phyloP scores from a whole-genome alignment of 2,329 filamentous ascomycete genomes.

The Apiospora aurea region DNA sequence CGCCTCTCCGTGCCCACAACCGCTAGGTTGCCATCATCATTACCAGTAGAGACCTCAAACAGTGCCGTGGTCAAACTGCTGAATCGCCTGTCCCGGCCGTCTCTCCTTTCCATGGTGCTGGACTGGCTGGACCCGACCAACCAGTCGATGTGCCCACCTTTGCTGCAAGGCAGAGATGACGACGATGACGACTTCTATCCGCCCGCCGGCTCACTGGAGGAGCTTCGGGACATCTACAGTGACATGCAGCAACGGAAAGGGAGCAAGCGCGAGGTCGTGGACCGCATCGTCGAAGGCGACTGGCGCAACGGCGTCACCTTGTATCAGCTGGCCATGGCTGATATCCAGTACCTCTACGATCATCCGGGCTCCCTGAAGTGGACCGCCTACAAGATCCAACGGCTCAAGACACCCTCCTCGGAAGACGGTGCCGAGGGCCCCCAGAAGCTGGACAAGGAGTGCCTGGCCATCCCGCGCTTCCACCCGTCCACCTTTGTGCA shows the following conservation, averaged over 20 bases:
- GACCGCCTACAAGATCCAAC: slow-evolving; percentile 67
- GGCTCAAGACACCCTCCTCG: slow-evolving; percentile 50
- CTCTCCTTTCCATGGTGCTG: slow-evolving; percentile 74
- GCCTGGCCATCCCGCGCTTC: slow-evolving; percentile 70
- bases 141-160: slow-evolving; percentile 65
- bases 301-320: slow-evolving; percentile 70
- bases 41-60: slow-evolving; percentile 72
- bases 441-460: slow-evolving; percentile 52
- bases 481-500: slow-evolving; percentile 82
- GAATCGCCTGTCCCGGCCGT: slow-evolving; percentile 72
- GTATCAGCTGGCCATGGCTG: slow-evolving; percentile 74
- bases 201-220: slow-evolving; percentile 68
- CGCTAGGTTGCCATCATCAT: slow-evolving; percentile 72
- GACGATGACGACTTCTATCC: slow-evolving; percentile 72
- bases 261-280: slow-evolving; percentile 68
- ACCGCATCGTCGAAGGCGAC: slow-evolving; percentile 71
- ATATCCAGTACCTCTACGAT: slow-evolving; percentile 70
- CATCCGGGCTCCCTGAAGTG: slow-evolving; percentile 70
- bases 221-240: slow-evolving; percentile 70
- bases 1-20: slow-evolving; percentile 73
- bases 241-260: slow-evolving; percentile 66
- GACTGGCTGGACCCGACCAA: slow-evolving; percentile 79
- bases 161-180: slow-evolving; percentile 57
- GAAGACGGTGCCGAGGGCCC: slow-evolving; percentile 48
- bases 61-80: slow-evolving; percentile 71